Conservation (phyloP, 495 filamentous ascomycete genomes). For the Xylaria grammica region DNA sequence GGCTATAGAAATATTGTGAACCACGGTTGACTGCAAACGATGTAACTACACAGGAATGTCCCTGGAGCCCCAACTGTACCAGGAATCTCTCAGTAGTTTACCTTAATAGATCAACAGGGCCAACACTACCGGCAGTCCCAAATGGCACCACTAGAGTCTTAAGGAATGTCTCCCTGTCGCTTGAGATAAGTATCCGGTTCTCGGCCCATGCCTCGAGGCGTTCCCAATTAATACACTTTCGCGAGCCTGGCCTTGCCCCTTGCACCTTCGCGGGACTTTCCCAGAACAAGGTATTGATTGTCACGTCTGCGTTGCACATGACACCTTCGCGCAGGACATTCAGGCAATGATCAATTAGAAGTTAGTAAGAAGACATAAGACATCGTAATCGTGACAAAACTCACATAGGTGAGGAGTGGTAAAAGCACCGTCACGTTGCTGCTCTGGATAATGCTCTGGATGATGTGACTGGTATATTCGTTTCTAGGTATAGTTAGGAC, state of each 20-base stretch:
- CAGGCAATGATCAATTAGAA: background rate
- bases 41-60: too few species aligned
- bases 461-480: background rate
- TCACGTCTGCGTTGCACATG: background rate
- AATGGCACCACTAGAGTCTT: background rate
- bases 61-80: too few species aligned
- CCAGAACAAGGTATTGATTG: constrained; percentile 3
- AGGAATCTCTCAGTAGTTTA: too few species aligned
- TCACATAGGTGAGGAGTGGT: background rate
- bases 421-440: background rate
- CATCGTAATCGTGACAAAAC: background rate
- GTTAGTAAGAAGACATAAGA: background rate
- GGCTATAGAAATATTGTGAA: too few species aligned
- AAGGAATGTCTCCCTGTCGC: background rate
- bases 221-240: constrained; percentile 5
- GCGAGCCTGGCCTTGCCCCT: background rate
- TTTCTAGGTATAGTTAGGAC: background rate
- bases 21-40: too few species aligned
- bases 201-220: background rate
- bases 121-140: background rate
- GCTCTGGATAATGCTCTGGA: background rate
- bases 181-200: background rate
- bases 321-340: constrained; percentile 1
- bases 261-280: background rate
- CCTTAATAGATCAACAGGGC: too few species aligned